Base-by-base conservation (phyloP, 164 flowering plant species). In the Kalanchoe fedtschenkoi region DNA sequence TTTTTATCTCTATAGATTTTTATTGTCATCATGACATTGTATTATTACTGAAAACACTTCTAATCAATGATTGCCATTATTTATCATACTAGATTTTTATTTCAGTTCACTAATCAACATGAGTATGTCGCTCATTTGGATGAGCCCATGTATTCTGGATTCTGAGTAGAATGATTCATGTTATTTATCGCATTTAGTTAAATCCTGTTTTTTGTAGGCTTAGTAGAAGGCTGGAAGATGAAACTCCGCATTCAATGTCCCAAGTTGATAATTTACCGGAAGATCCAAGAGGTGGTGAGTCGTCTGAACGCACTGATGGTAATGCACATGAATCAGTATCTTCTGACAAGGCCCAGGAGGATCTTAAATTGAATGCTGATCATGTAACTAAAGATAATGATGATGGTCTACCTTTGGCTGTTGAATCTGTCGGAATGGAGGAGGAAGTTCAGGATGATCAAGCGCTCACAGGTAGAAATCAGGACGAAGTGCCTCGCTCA, bases 151-250 rank as follows among this genome's bases (percentile, higher is more conserved):
- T n/a, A n/a, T n/a, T n/a, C n/a, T n/a, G n/a, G n/a, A 5, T 44
- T 17, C 26, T 51, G 56, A 15, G 55, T 70, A 37, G 71, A 24
- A 66, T 72, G 21, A 69, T 53, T 64, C 43, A 39, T 68, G 75
- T 65, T 33, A 28, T 61, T 28, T 56, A 75, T 61, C 66, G 47
- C 21, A 44, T 5, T n/a, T 44, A n/a, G 51, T 55, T 32, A 14
- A 42, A 41, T 43, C 47, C 62, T 17, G 46, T 32, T 58, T 22
- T 7, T 63, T 17, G 58, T 66, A 17, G 62, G 30, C 53, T 34
- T 75, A 88, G 93, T 81, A 68, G 64, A 68, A 68, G 66, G 61
- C 70, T 74, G 32, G 85, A 77, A 64, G 81, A 75, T 33, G 72
- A 73, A 58, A 81, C 89, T 24, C 56, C 17, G 14, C 56, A 51